Evolutionary conservation across 148 eudicot genomes (phyloP).

Genomic region (Fagopyrum esculentum): DNA sequence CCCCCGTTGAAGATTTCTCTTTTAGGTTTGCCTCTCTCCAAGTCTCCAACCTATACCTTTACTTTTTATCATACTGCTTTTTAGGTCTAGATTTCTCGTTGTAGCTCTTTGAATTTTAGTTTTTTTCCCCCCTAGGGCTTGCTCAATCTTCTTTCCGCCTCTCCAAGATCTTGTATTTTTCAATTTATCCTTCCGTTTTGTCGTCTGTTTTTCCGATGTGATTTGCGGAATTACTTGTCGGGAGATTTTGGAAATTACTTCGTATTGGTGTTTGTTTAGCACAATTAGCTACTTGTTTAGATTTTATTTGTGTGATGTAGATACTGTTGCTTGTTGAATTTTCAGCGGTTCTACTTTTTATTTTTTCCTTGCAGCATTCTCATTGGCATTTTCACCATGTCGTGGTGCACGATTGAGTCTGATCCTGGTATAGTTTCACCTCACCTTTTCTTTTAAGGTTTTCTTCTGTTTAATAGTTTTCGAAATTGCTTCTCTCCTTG

Average conservation of each 20-base stretch:
- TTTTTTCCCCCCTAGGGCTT: not conserved
- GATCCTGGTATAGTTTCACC: slow-evolving; percentile 71
- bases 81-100: not conserved
- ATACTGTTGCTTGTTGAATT: not conserved
- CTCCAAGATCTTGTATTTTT: not conserved
- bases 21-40: slow-evolving; percentile 5
- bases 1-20: slow-evolving; percentile 4
- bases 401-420: slow-evolving; percentile 99
- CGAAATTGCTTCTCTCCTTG: not conserved
- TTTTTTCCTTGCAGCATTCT: slow-evolving; percentile 5
- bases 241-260: not conserved
- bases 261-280: not conserved
- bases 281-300: not conserved
- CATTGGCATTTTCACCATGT: slow-evolving; percentile 46
- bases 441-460: not conserved
- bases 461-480: not conserved
- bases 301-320: not conserved
- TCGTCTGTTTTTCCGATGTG: not conserved
- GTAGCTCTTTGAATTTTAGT: not conserved
- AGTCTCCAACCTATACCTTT: not conserved
- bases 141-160: not conserved
- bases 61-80: not conserved
- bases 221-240: not conserved
- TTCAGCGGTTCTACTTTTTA: not conserved
- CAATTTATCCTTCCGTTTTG: not conserved